Evolutionary conservation across 345 rosid genomes (phyloP).

Genomic region (Camelina hispida): DNA sequence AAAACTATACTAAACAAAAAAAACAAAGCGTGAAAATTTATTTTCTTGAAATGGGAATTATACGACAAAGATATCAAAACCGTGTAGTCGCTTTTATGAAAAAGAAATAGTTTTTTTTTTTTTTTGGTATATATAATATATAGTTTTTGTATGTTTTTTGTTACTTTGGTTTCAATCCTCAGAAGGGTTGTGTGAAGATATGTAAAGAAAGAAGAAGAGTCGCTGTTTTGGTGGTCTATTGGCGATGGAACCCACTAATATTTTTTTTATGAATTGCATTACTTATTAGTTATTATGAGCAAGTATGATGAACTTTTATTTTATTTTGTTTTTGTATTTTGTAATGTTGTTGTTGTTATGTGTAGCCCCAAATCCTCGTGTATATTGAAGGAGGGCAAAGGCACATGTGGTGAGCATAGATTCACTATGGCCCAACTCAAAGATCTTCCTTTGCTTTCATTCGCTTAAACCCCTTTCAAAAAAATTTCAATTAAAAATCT

Average conservation of each 20-base stretch:
- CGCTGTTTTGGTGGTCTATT: conserved; percentile 44
- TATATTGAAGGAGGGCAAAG: conserved; percentile 43
- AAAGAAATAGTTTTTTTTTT: conserved; percentile 9
- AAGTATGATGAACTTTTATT: neutral
- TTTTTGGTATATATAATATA: too few relatives aligned
- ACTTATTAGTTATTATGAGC: neutral
- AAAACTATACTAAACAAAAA: conserved; percentile 22
- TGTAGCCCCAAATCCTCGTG: conserved; percentile 35
- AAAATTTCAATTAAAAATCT: conserved; percentile 14
- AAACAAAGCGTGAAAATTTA: conserved; percentile 22
- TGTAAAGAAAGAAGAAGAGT: conserved; percentile 44
- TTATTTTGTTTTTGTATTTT: neutral
- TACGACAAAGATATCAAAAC: conserved; percentile 32
- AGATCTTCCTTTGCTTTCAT: conserved; percentile 38
- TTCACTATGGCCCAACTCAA: conserved; percentile 45
- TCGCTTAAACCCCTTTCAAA: conserved; percentile 24
- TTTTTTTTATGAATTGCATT: conserved; percentile 18
- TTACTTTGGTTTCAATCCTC: conserved; percentile 30
- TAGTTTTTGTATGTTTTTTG: neutral
- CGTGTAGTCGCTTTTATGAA: conserved; percentile 35
- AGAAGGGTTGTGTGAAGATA: conserved; percentile 27
- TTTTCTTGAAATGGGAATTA: conserved; percentile 25
- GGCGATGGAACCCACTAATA: conserved; percentile 34
- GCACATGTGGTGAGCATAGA: conserved; percentile 53
- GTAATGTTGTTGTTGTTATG: conserved; percentile 26